A percentile compares a stretch with the other conserved stretches of the same genome.
These are phyloP conservation scores for Macadamia tetraphylla DNA, from an alignment of 164 flowering plant genomes.

Conservation along the genomic window DNA sequence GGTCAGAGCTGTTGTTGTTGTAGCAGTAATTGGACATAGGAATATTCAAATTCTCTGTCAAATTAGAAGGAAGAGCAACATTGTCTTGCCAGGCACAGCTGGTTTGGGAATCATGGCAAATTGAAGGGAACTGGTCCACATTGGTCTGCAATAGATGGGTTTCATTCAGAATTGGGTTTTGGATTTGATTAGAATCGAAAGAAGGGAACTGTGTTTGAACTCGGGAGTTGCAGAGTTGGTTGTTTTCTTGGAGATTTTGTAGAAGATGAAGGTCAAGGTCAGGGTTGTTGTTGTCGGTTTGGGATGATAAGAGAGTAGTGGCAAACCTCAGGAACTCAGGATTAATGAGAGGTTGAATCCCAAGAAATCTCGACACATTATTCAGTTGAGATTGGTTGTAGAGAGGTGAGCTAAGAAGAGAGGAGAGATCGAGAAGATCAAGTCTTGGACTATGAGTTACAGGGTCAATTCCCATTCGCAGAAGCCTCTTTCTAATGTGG, in stretches of 20 bases:
- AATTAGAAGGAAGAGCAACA: slow-evolving; percentile 11
- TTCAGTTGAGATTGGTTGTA: slow-evolving; percentile 42
- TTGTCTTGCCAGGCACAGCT: slow-evolving; percentile 31
- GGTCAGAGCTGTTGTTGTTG: slow-evolving; percentile 22
- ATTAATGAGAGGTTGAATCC: slow-evolving; percentile 46
- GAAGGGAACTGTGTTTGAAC: slow-evolving; percentile 20
- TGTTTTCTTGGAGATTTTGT: slow-evolving; percentile 31
- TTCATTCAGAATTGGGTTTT: slow-evolving; percentile 19
- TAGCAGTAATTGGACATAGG: slow-evolving; percentile 12
- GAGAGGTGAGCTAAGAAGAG: slow-evolving; percentile 43
- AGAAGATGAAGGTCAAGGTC: slow-evolving; percentile 11
- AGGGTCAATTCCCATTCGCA: slow-evolving; percentile 89
- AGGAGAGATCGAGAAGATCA: slow-evolving; percentile 74
- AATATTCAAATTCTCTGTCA: slow-evolving; percentile 17
- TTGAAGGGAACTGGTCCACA: slow-evolving; percentile 22
- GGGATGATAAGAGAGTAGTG: slow-evolving; percentile 29
- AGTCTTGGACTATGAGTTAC: slow-evolving; percentile 79
- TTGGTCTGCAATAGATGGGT: not conserved
- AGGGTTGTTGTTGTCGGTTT: slow-evolving; percentile 16
- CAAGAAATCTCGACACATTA: slow-evolving; percentile 45
- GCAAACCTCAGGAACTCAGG: slow-evolving; percentile 60
- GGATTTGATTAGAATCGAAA: slow-evolving; percentile 21
- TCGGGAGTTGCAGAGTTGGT: slow-evolving; percentile 18
- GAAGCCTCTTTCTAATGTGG: slow-evolving; percentile 80
- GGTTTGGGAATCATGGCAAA: not conserved